Conservation (phyloP, 805 yeast species). For the Kodamaea lidongshanica region DNA sequence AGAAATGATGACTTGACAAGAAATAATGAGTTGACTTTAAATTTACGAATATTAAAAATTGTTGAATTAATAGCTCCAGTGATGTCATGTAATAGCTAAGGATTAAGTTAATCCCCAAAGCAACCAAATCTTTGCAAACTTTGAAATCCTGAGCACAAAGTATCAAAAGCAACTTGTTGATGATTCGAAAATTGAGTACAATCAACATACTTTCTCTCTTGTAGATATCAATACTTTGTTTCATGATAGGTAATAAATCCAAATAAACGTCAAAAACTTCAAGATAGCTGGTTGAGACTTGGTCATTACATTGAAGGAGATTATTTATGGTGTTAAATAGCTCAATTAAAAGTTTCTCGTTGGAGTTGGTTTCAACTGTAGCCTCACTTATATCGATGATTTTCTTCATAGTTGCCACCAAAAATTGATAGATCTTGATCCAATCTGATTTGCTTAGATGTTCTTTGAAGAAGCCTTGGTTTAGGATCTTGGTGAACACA, state of each 20-base stretch:
- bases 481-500: constrained; percentile 16
- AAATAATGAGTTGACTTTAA: constrained; percentile 35
- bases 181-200: constrained; percentile 30
- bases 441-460: constrained; percentile 27
- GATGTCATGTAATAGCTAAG: constrained; percentile 34
- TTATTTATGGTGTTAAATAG: constrained; percentile 14
- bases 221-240: constrained; percentile 11
- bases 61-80: constrained; percentile 37
- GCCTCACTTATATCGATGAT: constrained; percentile 10
- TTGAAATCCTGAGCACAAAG: constrained; percentile 36
- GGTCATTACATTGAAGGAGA: constrained; percentile 19
- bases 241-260: constrained; percentile 15
- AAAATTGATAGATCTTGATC: constrained; percentile 19
- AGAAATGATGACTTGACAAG: no score
- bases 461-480: constrained; percentile 22
- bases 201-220: constrained; percentile 22
- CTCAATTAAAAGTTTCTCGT: constrained; percentile 20
- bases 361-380: constrained; percentile 6
- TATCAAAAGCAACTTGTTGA: constrained; percentile 41
- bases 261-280: constrained; percentile 16
- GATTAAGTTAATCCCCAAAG: constrained; percentile 32
- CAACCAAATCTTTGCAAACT: constrained; percentile 32
- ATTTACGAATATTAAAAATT: constrained; percentile 41
- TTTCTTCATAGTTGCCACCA: constrained; percentile 14
- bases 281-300: constrained; percentile 14